Base-by-base conservation (phyloP, 805 yeast species). In the Candida chauliodis region DNA sequence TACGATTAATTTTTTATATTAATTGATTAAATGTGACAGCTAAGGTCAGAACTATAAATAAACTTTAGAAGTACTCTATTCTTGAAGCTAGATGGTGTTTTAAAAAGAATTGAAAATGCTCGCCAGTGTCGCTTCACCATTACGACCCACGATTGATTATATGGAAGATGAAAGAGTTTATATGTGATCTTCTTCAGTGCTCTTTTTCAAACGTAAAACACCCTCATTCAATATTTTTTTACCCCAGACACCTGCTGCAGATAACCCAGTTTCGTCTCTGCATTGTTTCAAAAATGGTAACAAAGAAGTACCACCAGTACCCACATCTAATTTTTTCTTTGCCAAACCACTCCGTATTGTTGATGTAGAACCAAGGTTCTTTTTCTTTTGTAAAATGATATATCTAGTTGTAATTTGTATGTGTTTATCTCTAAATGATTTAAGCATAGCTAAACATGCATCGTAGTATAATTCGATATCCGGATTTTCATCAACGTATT, bases 181-280 rank as follows among this genome's bases (percentile, higher is more conserved):
- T 32, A 18, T 15, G 23, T 32, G 30, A 34, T 20, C 30, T 18
- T 30, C 33, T 8, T 9, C 13, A 9, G 36, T n/a, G 15, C 22
- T 30, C 46, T 60, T 64, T 36, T 53, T 59, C 38, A 68, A 52
- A 40, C 66, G 55, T 71, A 67, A 66, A 5, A 67, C 72, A 8
- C 81, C 81, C 43, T 76, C 75, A 38, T 79, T 74, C 38, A 82
- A 65, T 18, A 82, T 68, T 44, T 91, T 73, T 54, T 78, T 78
- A 56, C 95, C 96, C 97, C 97, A 89, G 34, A 69, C 74, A 40
- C 96, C 91, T 18, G 95, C 96, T 16, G 96, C 96, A 9, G 89
- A 78, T 50, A 84, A 93, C 30, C 95, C 95, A 2, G 96, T 90
- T 58, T 90, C 97, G 63, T 90, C 97, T 59, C 97, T 76, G 50